A percentile compares a stretch with the other conserved stretches of the same genome.
phyloP scores from a whole-genome alignment of 1,139 yeast species.

The Yamadazyma epiphylla region DNA sequence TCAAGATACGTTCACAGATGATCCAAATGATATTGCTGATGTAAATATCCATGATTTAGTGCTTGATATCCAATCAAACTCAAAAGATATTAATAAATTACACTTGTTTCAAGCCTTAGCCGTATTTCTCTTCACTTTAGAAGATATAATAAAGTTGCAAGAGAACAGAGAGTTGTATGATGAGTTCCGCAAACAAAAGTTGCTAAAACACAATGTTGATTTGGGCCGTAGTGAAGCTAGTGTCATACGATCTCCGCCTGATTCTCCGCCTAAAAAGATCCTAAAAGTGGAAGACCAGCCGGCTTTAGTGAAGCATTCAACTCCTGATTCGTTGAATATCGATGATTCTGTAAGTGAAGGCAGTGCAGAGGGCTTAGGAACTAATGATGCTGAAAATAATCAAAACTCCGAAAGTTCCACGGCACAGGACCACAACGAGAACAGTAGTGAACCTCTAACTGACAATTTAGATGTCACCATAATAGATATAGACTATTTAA shows the following conservation, averaged over 20 bases:
- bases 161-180: constrained; percentile 19
- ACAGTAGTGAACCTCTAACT: constrained; percentile 10
- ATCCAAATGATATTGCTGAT: constrained; percentile 33
- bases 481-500: constrained; percentile 7
- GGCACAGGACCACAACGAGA: constrained; percentile 4
- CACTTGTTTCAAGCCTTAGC: constrained; percentile 37
- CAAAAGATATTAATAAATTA: constrained; percentile 32
- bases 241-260: constrained; percentile 7
- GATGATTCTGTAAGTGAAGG: no score
- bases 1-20: constrained; percentile 43
- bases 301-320: no score
- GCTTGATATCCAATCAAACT: constrained; percentile 26
- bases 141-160: constrained; percentile 32
- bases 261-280: constrained; percentile 12
- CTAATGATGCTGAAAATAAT: no score
- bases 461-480: not conserved
- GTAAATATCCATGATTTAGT: constrained; percentile 33
- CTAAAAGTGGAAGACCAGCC: constrained; percentile 4
- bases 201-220: constrained; percentile 22
- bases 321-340: no score
- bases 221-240: constrained; percentile 6
- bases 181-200: constrained; percentile 23
- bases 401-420: no score
- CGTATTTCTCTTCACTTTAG: constrained; percentile 26
- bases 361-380: no score